Evolutionary conservation across 257 asterid genomes (phyloP), one percentile per base, ranked within the genome.

Genomic region (Sherardia arvensis): DNA sequence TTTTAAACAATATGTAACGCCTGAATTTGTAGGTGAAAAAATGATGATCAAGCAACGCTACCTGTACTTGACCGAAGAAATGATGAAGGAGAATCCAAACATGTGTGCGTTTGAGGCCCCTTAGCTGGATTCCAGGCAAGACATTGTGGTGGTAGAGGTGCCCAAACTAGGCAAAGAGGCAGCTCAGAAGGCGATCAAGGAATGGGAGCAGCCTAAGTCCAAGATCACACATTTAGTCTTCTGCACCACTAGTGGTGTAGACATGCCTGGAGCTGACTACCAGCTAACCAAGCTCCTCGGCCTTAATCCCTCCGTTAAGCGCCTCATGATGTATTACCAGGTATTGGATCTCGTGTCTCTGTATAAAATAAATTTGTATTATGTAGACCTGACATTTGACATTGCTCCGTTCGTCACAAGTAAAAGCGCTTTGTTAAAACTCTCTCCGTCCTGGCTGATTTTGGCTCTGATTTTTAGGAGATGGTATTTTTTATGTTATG

Each of bases 251-350:
- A 82, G 88, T 72, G 96, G 96, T 29, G 92, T 86, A 45, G 95
- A 88, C 86, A 88, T 88, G 92, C 95, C 96, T 8, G 95, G 96
- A 10, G 84, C 86, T 9, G 96, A 88, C 84, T 86, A 79, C 73
- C 87, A 84, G 66, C 87, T 88, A 5, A 77, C 93, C 34, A 88
- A 81, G 72, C 91, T 88, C 27, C 84, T 86, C 33, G 93, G 90
- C 58, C 93, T 88, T 34, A 77, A 81, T 26, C 83, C 93, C 1
- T 76, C 93, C 12, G 88, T 88, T 25, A 79, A 75, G 61, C 83
- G 96, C 8, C 69, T 75, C 75, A 86, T 86, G 91, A 77, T 89
- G 90, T 88, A 82, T 78, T 90, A 88, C 55, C 90, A 86, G n/a
- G n/a, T n/a, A n/a, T n/a, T n/a, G n/a, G n/a, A n/a, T n/a, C n/a